Conservation (phyloP, 805 yeast genomes). For the Yarrowia yakushimensis region DNA sequence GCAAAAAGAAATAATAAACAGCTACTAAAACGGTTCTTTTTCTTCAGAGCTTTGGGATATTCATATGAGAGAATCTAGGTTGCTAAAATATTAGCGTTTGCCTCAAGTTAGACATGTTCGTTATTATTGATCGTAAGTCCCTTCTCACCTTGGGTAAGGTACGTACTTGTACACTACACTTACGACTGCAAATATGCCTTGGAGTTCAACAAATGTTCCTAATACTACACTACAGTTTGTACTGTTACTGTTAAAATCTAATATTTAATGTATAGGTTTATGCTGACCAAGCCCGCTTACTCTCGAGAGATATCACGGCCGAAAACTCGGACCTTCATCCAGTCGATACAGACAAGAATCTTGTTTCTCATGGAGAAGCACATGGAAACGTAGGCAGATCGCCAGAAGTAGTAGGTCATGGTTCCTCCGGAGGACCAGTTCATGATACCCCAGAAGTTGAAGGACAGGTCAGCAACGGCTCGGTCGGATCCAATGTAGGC, state of each 20-base stretch:
- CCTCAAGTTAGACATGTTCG: too few relatives aligned
- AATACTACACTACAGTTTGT: too few relatives aligned
- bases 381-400: conserved; percentile 90
- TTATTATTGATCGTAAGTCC: too few relatives aligned
- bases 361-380: conserved; percentile 85
- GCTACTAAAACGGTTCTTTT: too few relatives aligned
- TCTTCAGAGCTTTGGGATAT: too few relatives aligned
- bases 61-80: too few relatives aligned
- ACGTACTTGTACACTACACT: too few relatives aligned
- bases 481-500: conserved; percentile 89
- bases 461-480: conserved; percentile 87
- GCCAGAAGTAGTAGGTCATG: conserved; percentile 89
- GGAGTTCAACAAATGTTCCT: background rate
- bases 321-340: conserved; percentile 81
- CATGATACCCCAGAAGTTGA: conserved; percentile 47
- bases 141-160: too few relatives aligned
- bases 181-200: background rate
- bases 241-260: background rate
- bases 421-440: conserved; percentile 80
- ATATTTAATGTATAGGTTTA: conserved; percentile 3
- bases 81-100: too few relatives aligned
- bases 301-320: conserved; percentile 95
- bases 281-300: conserved; percentile 37
- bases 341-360: conserved; percentile 78
- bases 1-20: background rate